Evolutionary conservation across 75 land plant species (phyloP), one percentile per base, ranked within the genome.

Genomic region (Pinus albicaulis): DNA sequence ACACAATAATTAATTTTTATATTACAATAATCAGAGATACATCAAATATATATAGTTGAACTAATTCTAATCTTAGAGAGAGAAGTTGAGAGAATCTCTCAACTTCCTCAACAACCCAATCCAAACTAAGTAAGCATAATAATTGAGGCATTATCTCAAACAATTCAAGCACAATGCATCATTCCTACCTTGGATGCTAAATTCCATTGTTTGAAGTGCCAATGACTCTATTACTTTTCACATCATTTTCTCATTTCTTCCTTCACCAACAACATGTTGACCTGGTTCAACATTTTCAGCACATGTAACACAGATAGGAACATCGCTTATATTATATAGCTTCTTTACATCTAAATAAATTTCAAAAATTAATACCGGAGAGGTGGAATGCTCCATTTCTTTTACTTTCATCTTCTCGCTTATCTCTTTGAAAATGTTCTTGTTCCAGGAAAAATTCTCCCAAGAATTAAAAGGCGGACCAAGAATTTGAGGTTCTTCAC

Each of bases 141-240:
- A n/a, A n/a, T n/a, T n/a, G n/a, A n/a, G n/a, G n/a, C n/a, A n/a
- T n/a, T n/a, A n/a, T n/a, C n/a, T n/a, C n/a, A n/a, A n/a, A n/a
- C n/a, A n/a, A n/a, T n/a, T n/a, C n/a, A n/a, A n/a, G n/a, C n/a
- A 36, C 5, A 7, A 20, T 7, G 36, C 69, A 17, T 36, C 36
- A 65, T 65, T 17, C 69, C 26, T 36, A 7, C 19, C 69, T 65
- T 65, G 31, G 16, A 65, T 36, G 48, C 16, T 65, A 31, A 41
- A 36, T 65, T 28, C 69, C 44, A 65, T 5, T 19, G 48, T 65
- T 65, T 65, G 69, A 65, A 65, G 41, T 65, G 69, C 34, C 65
- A 26, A 26, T 26, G 34, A 22, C 15, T 26, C 4, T 62, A 62
- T 62, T 34, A 34, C 36, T 34, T 34, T 34, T 13, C 20, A 36